Evolutionary conservation across 2,329 filamentous ascomycete genomes (phyloP).

Genomic region (Exophiala phaeomuriformis): DNA sequence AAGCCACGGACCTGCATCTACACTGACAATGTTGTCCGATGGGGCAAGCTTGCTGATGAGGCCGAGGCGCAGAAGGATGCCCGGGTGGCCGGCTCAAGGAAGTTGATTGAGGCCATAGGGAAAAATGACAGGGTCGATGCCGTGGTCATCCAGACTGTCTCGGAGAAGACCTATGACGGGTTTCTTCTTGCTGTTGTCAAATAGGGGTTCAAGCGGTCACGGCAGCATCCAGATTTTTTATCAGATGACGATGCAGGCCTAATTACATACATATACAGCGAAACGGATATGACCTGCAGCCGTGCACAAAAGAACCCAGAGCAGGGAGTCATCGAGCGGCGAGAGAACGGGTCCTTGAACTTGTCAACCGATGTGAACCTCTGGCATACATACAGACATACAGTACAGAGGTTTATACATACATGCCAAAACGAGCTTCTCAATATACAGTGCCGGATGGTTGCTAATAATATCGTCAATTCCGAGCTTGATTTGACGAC

Average conservation of each 20-base stretch:
- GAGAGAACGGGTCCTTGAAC: no score
- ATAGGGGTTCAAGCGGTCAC: conserved; percentile 1
- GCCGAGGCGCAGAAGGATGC: conserved; percentile 21
- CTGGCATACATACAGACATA: no score
- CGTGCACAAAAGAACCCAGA: no score
- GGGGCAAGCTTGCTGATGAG: conserved; percentile 30
- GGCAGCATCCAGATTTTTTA: no score
- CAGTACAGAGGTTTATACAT: no score
- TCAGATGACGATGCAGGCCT: not conserved
- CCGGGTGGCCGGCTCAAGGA: conserved; percentile 28
- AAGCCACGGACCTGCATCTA: conserved; percentile 39
- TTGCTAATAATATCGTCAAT: no score
- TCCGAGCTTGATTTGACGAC: no score
- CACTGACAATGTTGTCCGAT: conserved; percentile 47
- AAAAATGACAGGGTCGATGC: conserved; percentile 38
- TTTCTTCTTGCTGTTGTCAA: conserved; percentile 38
- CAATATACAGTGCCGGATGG: no score
- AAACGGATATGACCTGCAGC: not conserved
- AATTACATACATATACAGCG: not conserved
- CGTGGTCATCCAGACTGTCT: conserved; percentile 41
- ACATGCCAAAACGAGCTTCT: no score
- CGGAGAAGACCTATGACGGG: conserved; percentile 44
- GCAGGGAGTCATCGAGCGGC: no score
- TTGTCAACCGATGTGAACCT: no score
- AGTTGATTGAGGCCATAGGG: conserved; percentile 39